Evolutionary conservation across 495 filamentous ascomycete species (phyloP), one percentile per base, ranked within the genome.

Genomic region (Lasiosphaeria hispida): DNA sequence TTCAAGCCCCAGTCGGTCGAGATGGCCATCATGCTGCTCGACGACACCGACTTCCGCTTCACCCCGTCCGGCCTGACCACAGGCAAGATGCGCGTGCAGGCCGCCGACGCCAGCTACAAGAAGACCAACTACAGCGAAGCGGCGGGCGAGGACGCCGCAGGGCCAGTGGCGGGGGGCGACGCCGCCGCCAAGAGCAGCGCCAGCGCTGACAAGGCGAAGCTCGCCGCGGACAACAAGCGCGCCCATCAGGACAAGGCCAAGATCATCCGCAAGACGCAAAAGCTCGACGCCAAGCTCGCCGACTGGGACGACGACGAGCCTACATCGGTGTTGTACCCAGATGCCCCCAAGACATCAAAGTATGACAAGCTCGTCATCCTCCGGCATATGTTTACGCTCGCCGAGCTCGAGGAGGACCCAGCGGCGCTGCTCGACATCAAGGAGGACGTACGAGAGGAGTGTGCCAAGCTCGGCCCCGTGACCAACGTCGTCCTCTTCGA

Each of bases 401-500:
- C 87, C 35, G 90, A 96, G 72, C 76, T 99, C 45, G 83, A 89
- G 69, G 88, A 93, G 55, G 93, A 99, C 68, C 86, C 90, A 2
- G 82, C 85, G 0, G 89, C 88, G 3, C 81, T 93, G 48, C 77
- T 92, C 7, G 94, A 97, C 58, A 96, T 97, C 71, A 94, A 94
- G 65, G 86, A 95, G 70, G 94, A 99, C 66, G 88, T 99, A 38
- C 84, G 88, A 23, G 90, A 94, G 35, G 92, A 96, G 71, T 95
- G 90, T 70, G 79, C 82, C 37, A 96, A 96, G 72, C 75, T 95
- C 14, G 95, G 94, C 10, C 77, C 87, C 18, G 89, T 99, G 4
- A 95, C 90, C 18, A 97, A 95, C 62, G 90, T 97, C 0, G 83
- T 92, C 3, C 81, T 98, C 30, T 98, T 87, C 66, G 94, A 98